Evolutionary conservation across 106 monocot genomes (phyloP), one percentile per base, ranked within the genome.

Genomic region (Dendrobium huoshanense): DNA sequence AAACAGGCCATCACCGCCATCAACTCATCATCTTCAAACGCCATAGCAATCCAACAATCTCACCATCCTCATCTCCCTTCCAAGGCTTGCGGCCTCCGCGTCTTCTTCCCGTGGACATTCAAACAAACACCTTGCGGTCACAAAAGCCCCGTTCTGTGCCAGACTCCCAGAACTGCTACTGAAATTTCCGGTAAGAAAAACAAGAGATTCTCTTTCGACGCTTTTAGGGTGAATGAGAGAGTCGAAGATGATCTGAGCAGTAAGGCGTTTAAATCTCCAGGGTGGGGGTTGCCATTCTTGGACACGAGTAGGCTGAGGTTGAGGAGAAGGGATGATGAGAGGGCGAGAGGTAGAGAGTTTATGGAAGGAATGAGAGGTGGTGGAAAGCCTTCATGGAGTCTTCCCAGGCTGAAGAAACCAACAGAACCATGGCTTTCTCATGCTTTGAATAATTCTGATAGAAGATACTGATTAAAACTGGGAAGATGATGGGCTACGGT

Each of bases 51-150:
- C 31, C 41, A 75, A 44, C 29, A 19, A n/a, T 15, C 43, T 8
- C 41, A 75, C 19, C 43, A 22, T 4, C 41, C 74, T 7, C 43
- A 8, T 25, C 42, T 43, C 0, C 74, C 40, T n/a, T 41, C 84
- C n/a, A 85, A 77, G 85, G 78, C 86, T 9, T 87, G 92, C 44
- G 92, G 89, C 43, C 74, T 87, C 19, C 80, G 86, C 81, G 31
- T 85, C 67, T 68, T 92, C 55, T 82, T 89, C 44, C 92, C 92
- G 0, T 86, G 89, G 92, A 84, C 84, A 55, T 59, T 84, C 74
- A 89, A 89, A 55, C 77, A 80, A 37, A 79, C 75, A 9, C 77
- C 83, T 37, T 89, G 87, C 33, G 87, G 92, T 25, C 81, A 89
- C 85, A 72, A 73, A 6, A 83, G 80, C 72, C 77, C 83, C 40